Percentiles rank a stretch among this genome's conserved stretches.
These are phyloP conservation scores for Blastomyces silverae DNA, from an alignment of 2,329 filamentous ascomycete genomes.

Conservation along the genomic window DNA sequence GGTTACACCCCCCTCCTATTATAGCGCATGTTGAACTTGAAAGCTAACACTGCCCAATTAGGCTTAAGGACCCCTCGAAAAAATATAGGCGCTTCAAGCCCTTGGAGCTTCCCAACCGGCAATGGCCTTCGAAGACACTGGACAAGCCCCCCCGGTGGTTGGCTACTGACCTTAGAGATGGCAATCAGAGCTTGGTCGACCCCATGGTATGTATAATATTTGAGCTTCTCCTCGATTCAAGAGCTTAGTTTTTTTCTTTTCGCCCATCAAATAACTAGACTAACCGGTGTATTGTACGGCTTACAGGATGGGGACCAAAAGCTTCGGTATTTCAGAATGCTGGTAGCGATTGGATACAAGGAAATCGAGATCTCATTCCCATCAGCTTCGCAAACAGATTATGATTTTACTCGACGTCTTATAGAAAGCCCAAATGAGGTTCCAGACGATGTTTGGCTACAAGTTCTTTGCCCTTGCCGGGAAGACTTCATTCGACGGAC, in stretches of 20 bases:
- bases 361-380: constrained; percentile 97
- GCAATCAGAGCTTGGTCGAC: constrained; percentile 87
- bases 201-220: constrained; percentile 63
- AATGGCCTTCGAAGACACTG: constrained; percentile 77
- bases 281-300: background rate
- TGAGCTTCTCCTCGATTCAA: background rate
- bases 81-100: constrained; percentile 46
- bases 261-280: background rate
- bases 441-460: constrained; percentile 83
- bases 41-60: constrained; percentile 22
- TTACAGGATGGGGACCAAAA: constrained; percentile 85
- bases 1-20: background rate
- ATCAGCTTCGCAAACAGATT: constrained; percentile 89
- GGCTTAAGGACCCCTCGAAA: constrained; percentile 46
- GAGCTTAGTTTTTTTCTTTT: background rate
- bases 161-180: constrained; percentile 80
- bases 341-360: constrained; percentile 87
- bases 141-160: constrained; percentile 86
- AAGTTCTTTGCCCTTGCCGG: constrained; percentile 87
- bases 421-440: constrained; percentile 76
- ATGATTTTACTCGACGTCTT: constrained; percentile 83
- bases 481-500: constrained; percentile 85
- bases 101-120: constrained; percentile 45
- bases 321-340: constrained; percentile 90
- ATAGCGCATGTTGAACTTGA: background rate